These are phyloP conservation scores for Botryosphaeria dothidea DNA, from an alignment of 2,329 filamentous ascomycete species.

Conservation along the genomic window DNA sequence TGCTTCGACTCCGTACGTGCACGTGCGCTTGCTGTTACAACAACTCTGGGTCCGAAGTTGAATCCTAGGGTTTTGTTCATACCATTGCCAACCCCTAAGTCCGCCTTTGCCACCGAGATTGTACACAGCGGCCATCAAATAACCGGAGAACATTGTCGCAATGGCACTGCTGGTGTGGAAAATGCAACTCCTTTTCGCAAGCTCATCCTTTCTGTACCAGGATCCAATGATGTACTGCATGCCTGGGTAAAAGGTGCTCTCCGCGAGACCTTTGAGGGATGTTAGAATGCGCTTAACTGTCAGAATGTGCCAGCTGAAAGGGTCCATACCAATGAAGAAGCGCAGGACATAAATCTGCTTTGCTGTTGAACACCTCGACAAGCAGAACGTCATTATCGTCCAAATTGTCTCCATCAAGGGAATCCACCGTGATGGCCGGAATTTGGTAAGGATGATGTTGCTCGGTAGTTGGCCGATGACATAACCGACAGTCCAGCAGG, in stretches of 20 bases:
- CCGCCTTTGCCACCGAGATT: slow-evolving; percentile 50
- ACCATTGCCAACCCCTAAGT: slow-evolving; percentile 56
- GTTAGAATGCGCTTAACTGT: slow-evolving; percentile 22
- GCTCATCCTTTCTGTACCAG: slow-evolving; percentile 54
- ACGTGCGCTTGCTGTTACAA: too few species aligned
- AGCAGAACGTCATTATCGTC: slow-evolving; percentile 50
- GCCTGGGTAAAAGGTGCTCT: slow-evolving; percentile 54
- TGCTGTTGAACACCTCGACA: slow-evolving; percentile 43
- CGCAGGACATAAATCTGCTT: slow-evolving; percentile 49
- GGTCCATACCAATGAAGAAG: slow-evolving; percentile 48
- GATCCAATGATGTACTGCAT: slow-evolving; percentile 55
- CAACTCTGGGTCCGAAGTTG: too few species aligned
- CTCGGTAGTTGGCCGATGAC: slow-evolving; percentile 55
- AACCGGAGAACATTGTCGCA: slow-evolving; percentile 52
- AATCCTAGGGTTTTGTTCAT: neutral
- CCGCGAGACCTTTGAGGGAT: slow-evolving; percentile 39
- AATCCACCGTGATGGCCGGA: slow-evolving; percentile 51
- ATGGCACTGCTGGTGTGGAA: slow-evolving; percentile 53
- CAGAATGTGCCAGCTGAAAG: too few species aligned
- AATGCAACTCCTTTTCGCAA: slow-evolving; percentile 55
- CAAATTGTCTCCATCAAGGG: slow-evolving; percentile 50
- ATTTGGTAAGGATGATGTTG: slow-evolving; percentile 53
- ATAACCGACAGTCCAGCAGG: slow-evolving; percentile 62
- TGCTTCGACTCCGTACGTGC: too few species aligned
- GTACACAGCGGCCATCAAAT: slow-evolving; percentile 57